These are phyloP conservation scores for Alternaria sp. DNA, from an alignment of 2,329 filamentous ascomycete species.

Conservation along the genomic window DNA sequence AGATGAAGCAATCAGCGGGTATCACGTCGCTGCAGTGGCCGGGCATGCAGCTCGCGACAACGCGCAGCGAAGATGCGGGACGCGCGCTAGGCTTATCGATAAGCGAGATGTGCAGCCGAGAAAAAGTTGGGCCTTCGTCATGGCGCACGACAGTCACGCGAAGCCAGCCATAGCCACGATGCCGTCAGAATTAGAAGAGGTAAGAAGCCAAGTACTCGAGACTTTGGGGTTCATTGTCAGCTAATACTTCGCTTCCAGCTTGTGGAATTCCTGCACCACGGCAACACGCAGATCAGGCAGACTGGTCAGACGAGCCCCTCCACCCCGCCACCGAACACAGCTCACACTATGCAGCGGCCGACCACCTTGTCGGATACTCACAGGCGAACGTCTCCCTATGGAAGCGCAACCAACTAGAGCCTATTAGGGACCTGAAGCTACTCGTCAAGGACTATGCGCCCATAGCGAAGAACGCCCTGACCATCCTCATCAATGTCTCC, in stretches of 20 bases:
- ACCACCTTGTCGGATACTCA: conserved; percentile 85
- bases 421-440: conserved; percentile 86
- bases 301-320: conserved; percentile 62
- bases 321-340: conserved; percentile 26
- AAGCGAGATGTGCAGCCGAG: conserved; percentile 32
- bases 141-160: conserved; percentile 16
- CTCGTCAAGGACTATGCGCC: conserved; percentile 83
- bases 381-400: conserved; percentile 80
- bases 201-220: conserved; percentile 18
- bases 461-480: conserved; percentile 92
- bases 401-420: conserved; percentile 78
- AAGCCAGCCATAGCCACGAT: conserved; percentile 41
- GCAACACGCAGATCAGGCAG: conserved; percentile 87
- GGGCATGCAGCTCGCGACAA: conserved; percentile 7
- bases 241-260: conserved; percentile 61
- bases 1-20: conserved; percentile 10
- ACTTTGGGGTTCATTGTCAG: not conserved
- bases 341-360: conserved; percentile 65
- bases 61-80: conserved; percentile 5
- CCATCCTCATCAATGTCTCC: conserved; percentile 86
- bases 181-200: conserved; percentile 60
- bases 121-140: conserved; percentile 36
- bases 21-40: conserved; percentile 7
- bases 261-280: conserved; percentile 90
- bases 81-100: conserved; percentile 41